A percentile compares a stretch with the other conserved stretches of the same genome.
phyloP scores from a whole-genome alignment of 345 rosid species.

The Tarenaya hassleriana region DNA sequence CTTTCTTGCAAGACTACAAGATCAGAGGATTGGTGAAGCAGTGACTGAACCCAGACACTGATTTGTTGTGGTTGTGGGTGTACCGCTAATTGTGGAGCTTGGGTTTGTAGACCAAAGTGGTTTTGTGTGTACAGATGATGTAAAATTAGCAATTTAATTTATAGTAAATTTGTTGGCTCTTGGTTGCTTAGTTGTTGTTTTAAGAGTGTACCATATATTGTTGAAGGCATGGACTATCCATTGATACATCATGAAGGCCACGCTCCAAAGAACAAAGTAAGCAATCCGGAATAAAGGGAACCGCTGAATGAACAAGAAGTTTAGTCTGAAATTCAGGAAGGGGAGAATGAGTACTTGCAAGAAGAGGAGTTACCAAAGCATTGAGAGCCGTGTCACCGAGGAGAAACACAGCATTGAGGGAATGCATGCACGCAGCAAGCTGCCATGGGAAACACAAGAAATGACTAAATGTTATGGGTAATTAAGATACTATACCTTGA shows the following conservation, averaged over 20 bases:
- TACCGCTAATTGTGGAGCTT: too few species aligned
- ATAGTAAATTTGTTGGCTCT: too few species aligned
- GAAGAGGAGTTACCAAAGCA: slow-evolving; percentile 47
- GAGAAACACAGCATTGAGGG: slow-evolving; percentile 73
- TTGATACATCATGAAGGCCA: slow-evolving; percentile 57
- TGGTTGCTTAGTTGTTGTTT: too few species aligned
- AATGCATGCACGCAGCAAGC: slow-evolving; percentile 77
- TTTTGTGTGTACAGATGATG: too few species aligned
- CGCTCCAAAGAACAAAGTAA: slow-evolving; percentile 73
- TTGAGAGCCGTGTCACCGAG: slow-evolving; percentile 70
- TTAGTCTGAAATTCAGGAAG: not conserved
- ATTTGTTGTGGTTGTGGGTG: too few species aligned
- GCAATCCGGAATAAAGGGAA: slow-evolving; percentile 77
- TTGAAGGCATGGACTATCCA: slow-evolving; percentile 73
- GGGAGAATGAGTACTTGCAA: not conserved
- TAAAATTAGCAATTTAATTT: too few species aligned
- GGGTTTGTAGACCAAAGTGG: too few species aligned
- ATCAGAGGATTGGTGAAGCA: too few species aligned
- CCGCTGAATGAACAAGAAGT: slow-evolving; percentile 39
- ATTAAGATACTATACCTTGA: too few species aligned
- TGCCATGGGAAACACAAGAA: slow-evolving; percentile 34
- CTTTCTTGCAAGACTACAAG: too few species aligned
- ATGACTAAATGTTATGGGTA: not conserved
- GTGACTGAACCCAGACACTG: too few species aligned
- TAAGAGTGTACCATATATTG: slow-evolving; percentile 25